These are phyloP conservation scores for Irpex sp. DNA, from an alignment of 1,284 basidiomycete genomes.

Conservation along the genomic window DNA sequence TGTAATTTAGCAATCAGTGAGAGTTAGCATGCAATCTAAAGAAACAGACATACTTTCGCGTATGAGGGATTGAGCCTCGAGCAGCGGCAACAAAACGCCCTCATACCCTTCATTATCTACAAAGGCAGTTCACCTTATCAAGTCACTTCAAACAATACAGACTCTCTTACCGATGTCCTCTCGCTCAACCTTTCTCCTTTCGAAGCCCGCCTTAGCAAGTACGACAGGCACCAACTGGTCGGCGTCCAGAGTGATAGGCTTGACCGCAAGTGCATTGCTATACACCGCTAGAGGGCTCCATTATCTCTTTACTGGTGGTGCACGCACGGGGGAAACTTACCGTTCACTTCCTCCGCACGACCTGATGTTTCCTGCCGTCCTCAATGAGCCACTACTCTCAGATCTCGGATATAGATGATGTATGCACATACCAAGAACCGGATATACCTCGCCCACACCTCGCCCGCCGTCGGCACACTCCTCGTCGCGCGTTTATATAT, in stretches of 20 bases:
- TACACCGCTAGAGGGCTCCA: constrained; percentile 45
- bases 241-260: constrained; percentile 50
- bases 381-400: too few relatives aligned
- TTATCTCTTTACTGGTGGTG: constrained; percentile 9
- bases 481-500: constrained; percentile 53
- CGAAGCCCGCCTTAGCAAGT: constrained; percentile 63
- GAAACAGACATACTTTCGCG: background rate
- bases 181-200: constrained; percentile 52
- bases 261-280: constrained; percentile 50
- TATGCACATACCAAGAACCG: constrained; percentile 39
- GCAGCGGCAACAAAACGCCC: background rate
- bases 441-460: constrained; percentile 73
- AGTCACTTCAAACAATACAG: background rate
- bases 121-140: too few relatives aligned
- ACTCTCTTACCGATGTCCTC: constrained; percentile 37
- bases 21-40: too few relatives aligned
- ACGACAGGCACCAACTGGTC: constrained; percentile 69
- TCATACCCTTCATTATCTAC: background rate
- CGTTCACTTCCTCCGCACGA: background rate
- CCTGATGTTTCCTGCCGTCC: constrained; percentile 1
- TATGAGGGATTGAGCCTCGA: background rate
- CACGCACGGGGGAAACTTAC: constrained; percentile 9
- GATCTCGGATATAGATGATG: too few relatives aligned
- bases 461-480: constrained; percentile 66
- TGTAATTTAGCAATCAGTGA: background rate